Percentiles rank a stretch among this genome's conserved stretches.
phyloP scores from a whole-genome alignment of 768 basidiomycete genomes.

The Kwoniella botswanensis region DNA sequence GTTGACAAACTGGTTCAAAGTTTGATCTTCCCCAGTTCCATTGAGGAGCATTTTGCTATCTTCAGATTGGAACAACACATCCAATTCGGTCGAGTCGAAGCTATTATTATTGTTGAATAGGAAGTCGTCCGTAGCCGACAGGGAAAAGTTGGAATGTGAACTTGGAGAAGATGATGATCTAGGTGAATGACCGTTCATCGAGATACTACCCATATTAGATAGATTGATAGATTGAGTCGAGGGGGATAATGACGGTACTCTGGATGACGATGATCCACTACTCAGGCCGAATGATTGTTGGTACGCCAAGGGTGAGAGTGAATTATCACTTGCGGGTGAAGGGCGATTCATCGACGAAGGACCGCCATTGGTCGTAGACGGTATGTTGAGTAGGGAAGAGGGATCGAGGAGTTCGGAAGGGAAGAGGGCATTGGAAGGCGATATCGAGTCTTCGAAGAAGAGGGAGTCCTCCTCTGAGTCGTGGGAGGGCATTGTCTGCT shows the following conservation, averaged over 20 bases:
- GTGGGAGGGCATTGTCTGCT: background rate
- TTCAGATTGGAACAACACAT: constrained; percentile 31
- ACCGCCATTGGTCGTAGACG: background rate
- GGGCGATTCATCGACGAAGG: constrained; percentile 3
- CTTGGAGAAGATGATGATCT: constrained; percentile 41
- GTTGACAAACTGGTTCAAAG: constrained; percentile 16
- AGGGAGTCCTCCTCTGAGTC: constrained; percentile 15
- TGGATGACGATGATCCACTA: constrained; percentile 23
- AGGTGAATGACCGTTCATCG: constrained; percentile 33
- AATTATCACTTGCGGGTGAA: constrained; percentile 14
- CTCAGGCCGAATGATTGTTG: constrained; percentile 5
- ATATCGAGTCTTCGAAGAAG: constrained; percentile 27
- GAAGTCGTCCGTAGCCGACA: constrained; percentile 37
- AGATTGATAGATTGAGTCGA: constrained; percentile 25
- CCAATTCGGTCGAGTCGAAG: constrained; percentile 38
- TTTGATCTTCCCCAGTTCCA: background rate
- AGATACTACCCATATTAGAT: constrained; percentile 9
- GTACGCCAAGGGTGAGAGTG: constrained; percentile 7
- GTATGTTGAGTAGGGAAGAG: constrained; percentile 22
- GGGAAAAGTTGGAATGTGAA: constrained; percentile 36
- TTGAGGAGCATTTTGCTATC: constrained; percentile 4
- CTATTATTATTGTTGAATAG: constrained; percentile 27
- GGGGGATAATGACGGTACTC: constrained; percentile 38
- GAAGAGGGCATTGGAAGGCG: constrained; percentile 29
- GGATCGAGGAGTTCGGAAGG: constrained; percentile 29